Base-by-base conservation (phyloP, 2,329 filamentous ascomycete species). In the Penicillium brevicompactum region DNA sequence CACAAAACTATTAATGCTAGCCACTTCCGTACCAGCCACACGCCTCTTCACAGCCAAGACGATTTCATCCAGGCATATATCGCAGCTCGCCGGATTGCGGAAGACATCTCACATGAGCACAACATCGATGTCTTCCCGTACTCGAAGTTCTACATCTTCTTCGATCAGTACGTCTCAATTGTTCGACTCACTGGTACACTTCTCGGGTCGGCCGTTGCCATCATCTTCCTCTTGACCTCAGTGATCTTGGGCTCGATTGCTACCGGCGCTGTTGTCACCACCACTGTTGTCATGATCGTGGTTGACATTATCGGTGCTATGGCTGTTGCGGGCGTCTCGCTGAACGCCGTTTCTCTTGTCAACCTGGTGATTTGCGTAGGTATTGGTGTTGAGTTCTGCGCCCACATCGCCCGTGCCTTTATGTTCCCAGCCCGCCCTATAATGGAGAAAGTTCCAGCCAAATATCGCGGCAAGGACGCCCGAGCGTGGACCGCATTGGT, bases 81-180 rank as follows among this genome's bases (percentile, higher is more conserved):
- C 5, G 86, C 93, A 1, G 94, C 94, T 3, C 89, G 93, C 16
- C 90, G 94, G 57, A 96, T 99, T 59, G 87, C 93, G 0, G 78
- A 86, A 11, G 88, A 89, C 27, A 87, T 99, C 49, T 87, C 83
- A 13, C 75, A 83, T 50, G 81, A 83, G 49, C 92, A 92, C 4
- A 84, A 87, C 5, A 85, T 90, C 21, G 87, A 94, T 22, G 87
- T 99, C 3, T 99, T 99, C 81, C 91, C 94, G 0, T 99, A 99
- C 78, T 95, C 91, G 64, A 88, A 97, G 57, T 96, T 96, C 73
- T 99, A 99, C 78, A 92, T 99, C 72, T 99, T 97, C 83, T 99
- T 99, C 72, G 94, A 99, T 71, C 94, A 97, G 72, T 99, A 99
- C 70, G 84, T 91, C 5, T 85, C 84, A 55, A 97, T 99, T 58